Percentiles rank a stretch among this genome's conserved stretches.
Evolutionary conservation across 768 basidiomycete genomes (phyloP).

Genomic region (Suillus occidentalis): DNA sequence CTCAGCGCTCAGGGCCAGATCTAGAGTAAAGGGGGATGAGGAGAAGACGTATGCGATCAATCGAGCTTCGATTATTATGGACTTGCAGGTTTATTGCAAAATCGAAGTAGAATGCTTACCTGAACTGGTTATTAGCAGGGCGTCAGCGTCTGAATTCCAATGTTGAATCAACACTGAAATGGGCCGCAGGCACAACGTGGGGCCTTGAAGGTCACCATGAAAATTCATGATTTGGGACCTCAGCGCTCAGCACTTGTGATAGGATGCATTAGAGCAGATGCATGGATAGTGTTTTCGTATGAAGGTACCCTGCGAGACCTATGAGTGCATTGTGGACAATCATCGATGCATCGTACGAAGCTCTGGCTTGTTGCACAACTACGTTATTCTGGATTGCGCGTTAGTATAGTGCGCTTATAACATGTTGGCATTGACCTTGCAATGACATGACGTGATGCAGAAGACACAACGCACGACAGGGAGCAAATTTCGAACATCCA

Average conservation of each 20-base stretch:
- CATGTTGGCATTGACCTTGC: neutral
- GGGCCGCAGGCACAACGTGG: neutral
- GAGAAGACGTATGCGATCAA: neutral
- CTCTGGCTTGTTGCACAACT: neutral
- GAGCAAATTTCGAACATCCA: neutral
- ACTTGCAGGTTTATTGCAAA: neutral
- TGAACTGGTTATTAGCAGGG: neutral
- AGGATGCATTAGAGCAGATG: neutral
- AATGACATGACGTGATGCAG: neutral
- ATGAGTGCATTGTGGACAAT: neutral
- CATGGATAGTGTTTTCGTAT: neutral
- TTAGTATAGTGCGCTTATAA: neutral
- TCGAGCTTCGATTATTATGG: neutral
- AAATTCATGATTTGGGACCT: neutral
- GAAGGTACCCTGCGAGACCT: neutral
- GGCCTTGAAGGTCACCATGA: neutral
- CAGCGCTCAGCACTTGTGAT: neutral
- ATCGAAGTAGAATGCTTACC: neutral
- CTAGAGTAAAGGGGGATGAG: neutral
- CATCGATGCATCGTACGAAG: neutral
- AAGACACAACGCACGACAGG: neutral
- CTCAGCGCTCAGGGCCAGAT: neutral
- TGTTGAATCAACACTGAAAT: neutral
- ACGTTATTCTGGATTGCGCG: neutral
- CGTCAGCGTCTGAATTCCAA: neutral